Conservation (phyloP, 306 rosid genomes). For the Spatholobus suberectus region DNA sequence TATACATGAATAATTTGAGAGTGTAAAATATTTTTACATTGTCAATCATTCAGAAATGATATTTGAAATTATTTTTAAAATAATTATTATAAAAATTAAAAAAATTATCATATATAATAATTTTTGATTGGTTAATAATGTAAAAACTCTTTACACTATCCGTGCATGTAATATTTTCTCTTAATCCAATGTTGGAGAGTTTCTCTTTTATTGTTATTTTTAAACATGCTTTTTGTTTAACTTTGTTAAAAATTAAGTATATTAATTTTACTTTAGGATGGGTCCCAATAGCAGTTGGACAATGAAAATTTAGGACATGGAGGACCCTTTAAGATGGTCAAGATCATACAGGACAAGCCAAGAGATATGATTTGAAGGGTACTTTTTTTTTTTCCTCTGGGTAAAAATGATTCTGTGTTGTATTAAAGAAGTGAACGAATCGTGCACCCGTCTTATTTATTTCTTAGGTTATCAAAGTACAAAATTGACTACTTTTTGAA, state of each 20-base stretch:
- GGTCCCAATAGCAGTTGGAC: constrained; percentile 29
- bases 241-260: background rate
- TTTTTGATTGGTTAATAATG: no score
- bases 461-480: constrained; percentile 17
- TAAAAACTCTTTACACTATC: no score
- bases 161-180: no score
- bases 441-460: constrained; percentile 13
- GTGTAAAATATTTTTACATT: no score
- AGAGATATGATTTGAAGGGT: constrained; percentile 11
- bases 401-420: constrained; percentile 12
- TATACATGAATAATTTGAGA: no score
- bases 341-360: constrained; percentile 7
- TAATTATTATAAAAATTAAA: no score
- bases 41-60: no score
- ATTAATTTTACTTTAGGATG: constrained; percentile 5
- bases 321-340: constrained; percentile 29
- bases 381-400: background rate
- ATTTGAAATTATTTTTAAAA: no score
- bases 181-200: background rate
- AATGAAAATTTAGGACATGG: constrained; percentile 23
- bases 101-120: no score
- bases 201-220: background rate
- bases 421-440: constrained; percentile 31
- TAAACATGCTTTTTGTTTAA: background rate
- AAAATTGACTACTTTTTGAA: background rate